These are phyloP conservation scores for Penicillium parvum DNA, from an alignment of 495 filamentous ascomycete genomes.

Conservation along the genomic window DNA sequence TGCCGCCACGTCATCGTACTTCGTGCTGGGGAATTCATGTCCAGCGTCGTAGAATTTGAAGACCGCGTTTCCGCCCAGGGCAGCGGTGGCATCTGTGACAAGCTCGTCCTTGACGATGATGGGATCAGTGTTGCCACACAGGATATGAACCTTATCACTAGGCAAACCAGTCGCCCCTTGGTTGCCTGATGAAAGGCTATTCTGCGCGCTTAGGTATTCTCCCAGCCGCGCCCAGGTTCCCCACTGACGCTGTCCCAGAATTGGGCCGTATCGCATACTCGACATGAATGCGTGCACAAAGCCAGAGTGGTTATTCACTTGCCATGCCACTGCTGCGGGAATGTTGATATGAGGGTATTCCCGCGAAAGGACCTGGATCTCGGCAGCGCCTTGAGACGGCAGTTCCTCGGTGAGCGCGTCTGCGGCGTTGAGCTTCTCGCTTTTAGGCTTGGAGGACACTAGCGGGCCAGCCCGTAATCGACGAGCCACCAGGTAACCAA, in stretches of 20 bases:
- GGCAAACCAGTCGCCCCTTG: slow-evolving; percentile 29
- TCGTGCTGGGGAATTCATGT: slow-evolving; percentile 56
- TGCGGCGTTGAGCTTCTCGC: slow-evolving; percentile 28
- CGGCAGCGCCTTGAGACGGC: slow-evolving; percentile 27
- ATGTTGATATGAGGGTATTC: slow-evolving; percentile 43
- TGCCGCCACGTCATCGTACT: slow-evolving; percentile 46
- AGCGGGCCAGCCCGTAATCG: slow-evolving; percentile 49
- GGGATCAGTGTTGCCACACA: slow-evolving; percentile 50
- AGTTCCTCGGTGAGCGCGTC: slow-evolving; percentile 39
- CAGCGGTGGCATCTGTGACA: slow-evolving; percentile 47
- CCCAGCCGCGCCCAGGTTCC: slow-evolving; percentile 57
- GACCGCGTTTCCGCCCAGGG: slow-evolving; percentile 45
- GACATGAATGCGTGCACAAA: slow-evolving; percentile 56
- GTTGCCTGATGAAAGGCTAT: slow-evolving; percentile 17
- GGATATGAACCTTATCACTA: slow-evolving; percentile 48
- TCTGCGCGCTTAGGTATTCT: slow-evolving; percentile 41
- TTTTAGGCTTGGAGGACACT: slow-evolving; percentile 31
- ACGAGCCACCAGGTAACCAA: slow-evolving; percentile 48
- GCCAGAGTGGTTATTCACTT: slow-evolving; percentile 50
- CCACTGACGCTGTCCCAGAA: slow-evolving; percentile 42
- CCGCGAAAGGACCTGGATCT: slow-evolving; percentile 42
- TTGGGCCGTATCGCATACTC: slow-evolving; percentile 54
- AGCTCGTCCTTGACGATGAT: slow-evolving; percentile 55
- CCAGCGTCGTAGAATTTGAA: slow-evolving; percentile 49
- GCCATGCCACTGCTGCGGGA: slow-evolving; percentile 49